Base-by-base conservation (phyloP, 441 rosid genomes). In the Capsella rubella region DNA sequence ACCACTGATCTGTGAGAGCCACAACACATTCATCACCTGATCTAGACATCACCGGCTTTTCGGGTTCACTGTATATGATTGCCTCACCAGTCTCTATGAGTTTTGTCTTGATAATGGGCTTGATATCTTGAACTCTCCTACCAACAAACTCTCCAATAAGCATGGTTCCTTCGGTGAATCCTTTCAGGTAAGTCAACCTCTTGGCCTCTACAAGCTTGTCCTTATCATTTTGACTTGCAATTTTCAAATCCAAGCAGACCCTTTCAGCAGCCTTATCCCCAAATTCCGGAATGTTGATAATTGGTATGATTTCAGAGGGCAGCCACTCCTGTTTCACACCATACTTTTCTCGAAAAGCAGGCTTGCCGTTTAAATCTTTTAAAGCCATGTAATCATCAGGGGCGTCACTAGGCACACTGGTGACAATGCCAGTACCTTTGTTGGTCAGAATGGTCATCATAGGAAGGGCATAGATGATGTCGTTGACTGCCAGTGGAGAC, bases 21-120 rank as follows among this genome's bases (percentile, higher is more conserved):
- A 92, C 99, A 67, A 94, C 99, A 79, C 99, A 94, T 66, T 95
- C 97, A 83, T 95, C 97, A 47, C 99, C 99, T 1, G 99, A 95
- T 81, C 99, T 87, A 50, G 99, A 95, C 82, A 89, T 85, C 59
- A 95, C 99, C 52, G 78, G 83, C 83, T 92, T 95, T 86, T 95
- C 99, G 8, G 99, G 99, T 76, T 95, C 99, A 65, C 97, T 90
- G 54, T 92, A 92, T 82, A 85, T 67, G 34, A 90, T 80, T 28
- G 91, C 99, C 82, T 87, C 83, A 0, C 97, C 97, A 13, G 83
- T 77, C 79, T 94, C 97, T 27, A 89, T 74, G 45, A 94, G 91
- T 83, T 81, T 78, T 72, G 77, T 67, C 84, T 84, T 84, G 72
- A 90, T 82, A 81, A 92, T 82, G 8, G 94, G 91, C 82, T 89